Evolutionary conservation across 2,329 filamentous ascomycete species (phyloP).

Genomic region (Xylariomycetidae sp.): DNA sequence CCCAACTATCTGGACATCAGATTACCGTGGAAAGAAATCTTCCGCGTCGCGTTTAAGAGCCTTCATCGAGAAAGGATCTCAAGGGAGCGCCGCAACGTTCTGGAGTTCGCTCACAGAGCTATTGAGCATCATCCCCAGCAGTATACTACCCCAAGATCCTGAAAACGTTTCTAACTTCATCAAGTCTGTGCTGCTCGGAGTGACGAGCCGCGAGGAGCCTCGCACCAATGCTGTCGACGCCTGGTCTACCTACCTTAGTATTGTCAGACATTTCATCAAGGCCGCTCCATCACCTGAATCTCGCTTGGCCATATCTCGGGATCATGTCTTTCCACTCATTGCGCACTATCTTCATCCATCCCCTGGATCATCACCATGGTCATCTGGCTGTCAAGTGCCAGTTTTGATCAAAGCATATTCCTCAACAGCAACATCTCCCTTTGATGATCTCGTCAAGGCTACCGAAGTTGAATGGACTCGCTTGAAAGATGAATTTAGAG

Average conservation of each 20-base stretch:
- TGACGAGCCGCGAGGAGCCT: constrained; percentile 71
- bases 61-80: constrained; percentile 80
- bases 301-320: constrained; percentile 38
- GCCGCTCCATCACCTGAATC: constrained; percentile 42
- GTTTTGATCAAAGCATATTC: constrained; percentile 45
- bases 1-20: constrained; percentile 69
- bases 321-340: constrained; percentile 50
- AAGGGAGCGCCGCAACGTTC: constrained; percentile 66
- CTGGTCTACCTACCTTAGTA: constrained; percentile 71
- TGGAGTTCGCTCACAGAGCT: constrained; percentile 68
- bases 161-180: constrained; percentile 59
- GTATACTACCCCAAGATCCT: constrained; percentile 45
- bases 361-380: constrained; percentile 34
- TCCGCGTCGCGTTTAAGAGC: constrained; percentile 55
- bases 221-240: constrained; percentile 62
- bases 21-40: constrained; percentile 49
- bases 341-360: constrained; percentile 48
- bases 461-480: constrained; percentile 58
- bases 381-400: constrained; percentile 26
- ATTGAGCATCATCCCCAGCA: constrained; percentile 52
- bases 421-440: constrained; percentile 36
- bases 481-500: constrained; percentile 57
- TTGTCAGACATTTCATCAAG: constrained; percentile 49
- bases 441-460: constrained; percentile 39
- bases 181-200: constrained; percentile 63